Percentiles rank a stretch among this genome's conserved stretches.
These are phyloP conservation scores for Fusarium sp. DNA, from an alignment of 2,329 filamentous ascomycete genomes.

Conservation along the genomic window DNA sequence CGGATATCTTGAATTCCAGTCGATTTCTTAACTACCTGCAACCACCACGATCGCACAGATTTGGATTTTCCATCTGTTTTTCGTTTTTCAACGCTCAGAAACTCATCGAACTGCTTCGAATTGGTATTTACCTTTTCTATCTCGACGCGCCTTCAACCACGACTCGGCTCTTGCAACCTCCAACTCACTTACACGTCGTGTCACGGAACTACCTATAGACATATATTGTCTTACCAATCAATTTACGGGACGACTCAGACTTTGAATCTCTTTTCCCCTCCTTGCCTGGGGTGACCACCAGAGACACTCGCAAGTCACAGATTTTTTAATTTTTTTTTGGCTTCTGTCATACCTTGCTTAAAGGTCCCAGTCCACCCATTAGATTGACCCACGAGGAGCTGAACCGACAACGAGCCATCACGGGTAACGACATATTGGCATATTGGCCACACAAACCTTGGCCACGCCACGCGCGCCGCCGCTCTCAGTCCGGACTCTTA, in stretches of 20 bases:
- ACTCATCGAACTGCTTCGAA: background rate
- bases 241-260: constrained; percentile 33
- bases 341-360: constrained; percentile 24
- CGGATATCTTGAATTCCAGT: constrained; percentile 47
- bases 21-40: constrained; percentile 41
- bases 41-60: constrained; percentile 26
- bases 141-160: constrained; percentile 3
- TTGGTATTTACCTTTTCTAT: background rate
- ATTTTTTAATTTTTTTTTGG: constrained; percentile 8
- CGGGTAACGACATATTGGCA: constrained; percentile 38
- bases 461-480: constrained; percentile 41
- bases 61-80: constrained; percentile 26
- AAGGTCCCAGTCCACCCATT: constrained; percentile 10
- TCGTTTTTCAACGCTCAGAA: constrained; percentile 8
- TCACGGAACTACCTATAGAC: constrained; percentile 32
- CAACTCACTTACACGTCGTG: constrained; percentile 34
- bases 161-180: constrained; percentile 13
- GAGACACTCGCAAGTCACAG: constrained; percentile 41
- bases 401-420: constrained; percentile 33
- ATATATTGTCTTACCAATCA: constrained; percentile 44
- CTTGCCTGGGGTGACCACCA: constrained; percentile 28
- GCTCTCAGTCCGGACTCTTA: constrained; percentile 44
- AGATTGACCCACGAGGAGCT: constrained; percentile 36
- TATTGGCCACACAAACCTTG: constrained; percentile 46
- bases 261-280: constrained; percentile 33